Base-by-base conservation (phyloP, 257 asterid species). In the Solanum pinnatisectum region DNA sequence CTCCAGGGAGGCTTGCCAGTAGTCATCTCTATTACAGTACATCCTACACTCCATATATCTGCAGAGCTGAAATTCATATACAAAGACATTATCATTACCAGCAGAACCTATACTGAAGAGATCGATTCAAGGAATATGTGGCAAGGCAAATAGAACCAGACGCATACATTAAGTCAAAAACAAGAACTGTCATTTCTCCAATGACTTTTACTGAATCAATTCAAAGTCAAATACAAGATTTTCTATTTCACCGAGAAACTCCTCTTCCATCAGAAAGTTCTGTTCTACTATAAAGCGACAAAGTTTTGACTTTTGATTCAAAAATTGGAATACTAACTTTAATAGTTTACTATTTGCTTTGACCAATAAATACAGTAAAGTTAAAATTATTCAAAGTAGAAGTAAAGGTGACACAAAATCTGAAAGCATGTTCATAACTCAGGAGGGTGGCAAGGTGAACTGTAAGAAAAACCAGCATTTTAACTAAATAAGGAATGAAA, bases 1-100 rank as follows among this genome's bases (percentile, higher is more conserved):
- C 99, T 98, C 99, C 99, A 98, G 60, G 99, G 99, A 91, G 99
- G 98, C 93, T 96, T 98, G 77, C 99, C 99, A 33, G 99, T 98
- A 39, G 99, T 99, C 99, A 98, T 98, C 95, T 97, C 99, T 86
- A 97, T 96, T 60, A 97, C 95, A 35, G 99, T 97, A 91, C 99
- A 97, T 84, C 99, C 99, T 88, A 97, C 99, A 87, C 99, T 97
- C 99, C 99, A 98, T 91, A 98, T 94, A 93, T 98, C 99, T 63
- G 99, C 99, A 70, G 99, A 95, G 92, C 99, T 98, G 84, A 30
- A 82, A 49, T 32, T 78, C 88, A 84, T 72, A 49, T n/a, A 32
- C 86, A 49, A 44, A 35, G 68, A 30, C 67, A 81, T 27, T 27
- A 81, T 27, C 36, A 82, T 82, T 82, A 82, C 44, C 44, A 82